These are phyloP conservation scores for Ceriops zippeliana DNA, from an alignment of 345 rosid genomes.

Conservation along the genomic window DNA sequence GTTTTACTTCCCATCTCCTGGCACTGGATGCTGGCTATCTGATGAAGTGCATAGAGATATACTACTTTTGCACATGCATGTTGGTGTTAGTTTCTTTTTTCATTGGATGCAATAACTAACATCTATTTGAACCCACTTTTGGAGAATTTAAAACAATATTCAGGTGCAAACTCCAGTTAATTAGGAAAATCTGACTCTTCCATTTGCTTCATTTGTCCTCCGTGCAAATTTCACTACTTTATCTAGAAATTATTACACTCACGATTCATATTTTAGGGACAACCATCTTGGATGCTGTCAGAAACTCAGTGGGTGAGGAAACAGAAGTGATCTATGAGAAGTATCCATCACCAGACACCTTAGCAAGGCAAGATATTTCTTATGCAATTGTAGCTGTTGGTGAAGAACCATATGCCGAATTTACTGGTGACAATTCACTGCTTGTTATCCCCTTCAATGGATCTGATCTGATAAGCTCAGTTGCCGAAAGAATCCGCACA, in stretches of 20 bases:
- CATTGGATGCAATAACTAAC: background rate
- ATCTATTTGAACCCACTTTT: background rate
- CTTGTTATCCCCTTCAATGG: slow-evolving; percentile 68
- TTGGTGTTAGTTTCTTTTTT: background rate
- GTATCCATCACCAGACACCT: slow-evolving; percentile 50
- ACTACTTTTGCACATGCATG: background rate
- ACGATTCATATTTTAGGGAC: slow-evolving; percentile 45
- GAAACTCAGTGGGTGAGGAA: slow-evolving; percentile 49
- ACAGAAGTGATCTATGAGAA: slow-evolving; percentile 64
- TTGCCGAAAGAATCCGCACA: slow-evolving; percentile 61
- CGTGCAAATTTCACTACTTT: background rate
- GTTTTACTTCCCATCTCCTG: too few species aligned
- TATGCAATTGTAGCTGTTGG: slow-evolving; percentile 78
- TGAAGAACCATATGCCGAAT: slow-evolving; percentile 75
- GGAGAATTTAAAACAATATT: background rate
- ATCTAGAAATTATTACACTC: background rate
- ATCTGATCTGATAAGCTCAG: slow-evolving; percentile 38
- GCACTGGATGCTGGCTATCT: too few species aligned
- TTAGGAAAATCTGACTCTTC: background rate
- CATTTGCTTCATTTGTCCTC: background rate
- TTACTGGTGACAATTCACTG: slow-evolving; percentile 50
- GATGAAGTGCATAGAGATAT: background rate
- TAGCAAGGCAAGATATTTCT: slow-evolving; percentile 43
- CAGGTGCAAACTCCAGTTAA: too few species aligned
- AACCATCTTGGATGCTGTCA: slow-evolving; percentile 72